phyloP scores from a whole-genome alignment of 176 grass and related monocot genomes.

The Oryza punctata region DNA sequence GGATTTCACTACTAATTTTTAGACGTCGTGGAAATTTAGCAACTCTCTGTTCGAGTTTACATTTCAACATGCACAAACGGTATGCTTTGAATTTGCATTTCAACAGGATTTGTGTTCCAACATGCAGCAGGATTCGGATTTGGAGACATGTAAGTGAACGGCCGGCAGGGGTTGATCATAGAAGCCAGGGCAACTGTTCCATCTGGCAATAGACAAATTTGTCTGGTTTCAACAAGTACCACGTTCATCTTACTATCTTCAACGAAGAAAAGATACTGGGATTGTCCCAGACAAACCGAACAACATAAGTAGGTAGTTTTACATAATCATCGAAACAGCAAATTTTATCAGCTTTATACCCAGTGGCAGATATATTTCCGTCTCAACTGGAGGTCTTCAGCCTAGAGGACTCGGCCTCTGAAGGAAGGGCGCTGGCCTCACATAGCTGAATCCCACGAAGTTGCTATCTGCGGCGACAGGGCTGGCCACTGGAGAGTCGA shows the following conservation, averaged over 20 bases:
- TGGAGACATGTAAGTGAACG: too few relatives aligned
- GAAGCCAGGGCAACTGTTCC: not conserved
- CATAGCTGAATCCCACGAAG: constrained; percentile 87
- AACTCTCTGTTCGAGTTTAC: too few relatives aligned
- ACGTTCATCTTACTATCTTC: constrained; percentile 9
- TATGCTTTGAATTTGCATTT: too few relatives aligned
- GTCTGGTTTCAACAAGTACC: not conserved
- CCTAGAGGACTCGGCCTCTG: constrained; percentile 73
- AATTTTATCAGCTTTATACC: not conserved
- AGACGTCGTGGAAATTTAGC: too few relatives aligned
- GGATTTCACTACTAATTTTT: too few relatives aligned
- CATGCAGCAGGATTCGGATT: too few relatives aligned
- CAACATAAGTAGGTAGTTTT: not conserved
- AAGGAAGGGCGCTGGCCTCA: constrained; percentile 61
- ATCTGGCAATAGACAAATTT: not conserved
- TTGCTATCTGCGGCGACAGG: constrained; percentile 66
- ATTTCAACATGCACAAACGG: too few relatives aligned
- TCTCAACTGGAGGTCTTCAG: constrained; percentile 22
- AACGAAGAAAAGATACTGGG: not conserved
- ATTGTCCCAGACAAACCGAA: not conserved
- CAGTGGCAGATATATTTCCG: not conserved
- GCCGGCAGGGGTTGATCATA: not conserved
- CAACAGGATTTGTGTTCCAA: too few relatives aligned
- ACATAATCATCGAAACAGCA: not conserved
- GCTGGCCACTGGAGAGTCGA: constrained; percentile 83